A percentile compares a stretch with the other conserved stretches of the same genome.
Evolutionary conservation across 345 rosid species (phyloP).

Genomic region (Kandelia obovata): DNA sequence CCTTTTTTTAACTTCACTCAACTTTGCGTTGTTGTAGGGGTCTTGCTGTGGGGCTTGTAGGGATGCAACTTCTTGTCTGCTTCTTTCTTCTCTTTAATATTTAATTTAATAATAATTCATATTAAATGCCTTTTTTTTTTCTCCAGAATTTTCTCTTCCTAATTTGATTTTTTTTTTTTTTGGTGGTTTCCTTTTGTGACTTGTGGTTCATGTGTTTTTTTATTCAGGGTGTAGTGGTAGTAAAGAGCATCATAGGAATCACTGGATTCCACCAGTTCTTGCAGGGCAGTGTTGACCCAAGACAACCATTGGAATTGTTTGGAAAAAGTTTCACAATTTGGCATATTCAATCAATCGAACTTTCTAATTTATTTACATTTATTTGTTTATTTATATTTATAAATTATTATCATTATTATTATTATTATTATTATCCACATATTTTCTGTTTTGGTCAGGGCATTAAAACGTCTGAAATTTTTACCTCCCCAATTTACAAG

Average conservation of each 20-base stretch:
- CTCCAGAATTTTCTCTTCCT: background rate
- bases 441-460: too few species aligned
- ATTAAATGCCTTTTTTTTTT: background rate
- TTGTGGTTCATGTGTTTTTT: slow-evolving; percentile 45
- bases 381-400: background rate
- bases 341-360: slow-evolving; percentile 8
- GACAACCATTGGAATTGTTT: slow-evolving; percentile 19
- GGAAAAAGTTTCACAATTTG: slow-evolving; percentile 25
- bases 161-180: slow-evolving; percentile 8
- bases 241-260: slow-evolving; percentile 69
- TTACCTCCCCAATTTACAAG: too few species aligned
- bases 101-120: background rate
- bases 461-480: too few species aligned
- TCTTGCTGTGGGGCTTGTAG: slow-evolving; percentile 39
- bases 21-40: slow-evolving; percentile 37
- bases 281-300: slow-evolving; percentile 29
- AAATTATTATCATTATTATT: too few species aligned
- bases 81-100: slow-evolving; percentile 19
- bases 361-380: background rate
- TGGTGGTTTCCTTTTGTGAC: slow-evolving; percentile 51
- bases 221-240: slow-evolving; percentile 42
- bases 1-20: background rate
- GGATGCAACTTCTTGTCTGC: slow-evolving; percentile 46
- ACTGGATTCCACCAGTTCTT: slow-evolving; percentile 24
- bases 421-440: too few species aligned